Evolutionary conservation across 2,329 filamentous ascomycete genomes (phyloP), one percentile per base, ranked within the genome.

Genomic region (Botrytis cinerea): DNA sequence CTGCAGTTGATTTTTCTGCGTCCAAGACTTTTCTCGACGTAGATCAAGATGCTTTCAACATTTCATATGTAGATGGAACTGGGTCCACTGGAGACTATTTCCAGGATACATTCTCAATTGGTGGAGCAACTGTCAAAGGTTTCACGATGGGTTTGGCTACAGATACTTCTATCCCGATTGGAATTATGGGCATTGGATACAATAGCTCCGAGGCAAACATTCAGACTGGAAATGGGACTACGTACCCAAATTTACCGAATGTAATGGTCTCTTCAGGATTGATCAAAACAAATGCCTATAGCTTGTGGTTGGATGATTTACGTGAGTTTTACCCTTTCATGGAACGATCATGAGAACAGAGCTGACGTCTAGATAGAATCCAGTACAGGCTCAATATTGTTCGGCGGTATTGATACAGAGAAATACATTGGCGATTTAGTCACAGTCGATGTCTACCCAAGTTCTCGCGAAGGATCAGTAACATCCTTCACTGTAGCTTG

Each of bases 131-230:
- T 1, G 81, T 91, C 76, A 80, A 84, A 68, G 80, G 83, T 25
- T 84, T 90, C 75, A 84, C 90, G 81, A 86, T 89, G 70, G 89
- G 88, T 35, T 82, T 89, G 40, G 89, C 87, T 9, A 80, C 79
- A 54, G 77, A 82, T 51, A 86, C 86, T 1, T 84, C 84, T 7
- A 85, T 87, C 61, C 83, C 84, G 54, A 86, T 85, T 2, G 89
- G 89, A 43, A 85, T 91, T 71, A 83, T 91, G 81, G 89, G 89
- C 32, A 82, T 91, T 69, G 88, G 88, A 71, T 89, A 88, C 78
- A 79, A 81, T 32, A 79, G 69, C 35, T 79, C 79, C 14, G 83
- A 84, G 75, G 80, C 83, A 43, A 87, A 85, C 75, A 86, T 87
- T 73, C 84, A 85, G 35, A 80, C 87, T 2, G 80, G 81, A 1